These are phyloP conservation scores for Cymbopogon citratus DNA, from an alignment of 176 grass and related monocot species.

Conservation along the genomic window DNA sequence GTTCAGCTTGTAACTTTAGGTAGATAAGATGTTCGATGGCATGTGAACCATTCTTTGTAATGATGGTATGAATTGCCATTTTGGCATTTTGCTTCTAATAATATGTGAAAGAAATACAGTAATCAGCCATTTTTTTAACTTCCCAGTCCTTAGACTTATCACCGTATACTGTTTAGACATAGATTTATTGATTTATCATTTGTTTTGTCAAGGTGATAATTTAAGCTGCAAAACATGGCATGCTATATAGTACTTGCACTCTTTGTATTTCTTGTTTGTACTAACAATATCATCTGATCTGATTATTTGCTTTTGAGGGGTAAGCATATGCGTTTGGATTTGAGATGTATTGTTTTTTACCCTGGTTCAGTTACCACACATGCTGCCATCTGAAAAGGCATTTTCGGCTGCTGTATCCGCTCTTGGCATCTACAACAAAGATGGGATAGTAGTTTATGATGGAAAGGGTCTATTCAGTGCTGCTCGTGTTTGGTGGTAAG, in stretches of 20 bases:
- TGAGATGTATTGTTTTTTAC: not conserved
- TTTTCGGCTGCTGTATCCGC: slow-evolving; percentile 93
- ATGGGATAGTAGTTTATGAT: slow-evolving; percentile 95
- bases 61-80: not conserved
- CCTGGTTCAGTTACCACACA: slow-evolving; percentile 80
- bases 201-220: not conserved
- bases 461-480: slow-evolving; percentile 97
- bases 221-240: not conserved
- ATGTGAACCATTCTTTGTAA: not conserved
- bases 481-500: slow-evolving; percentile 97
- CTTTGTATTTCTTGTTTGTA: not conserved
- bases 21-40: not conserved
- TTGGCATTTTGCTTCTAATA: not conserved
- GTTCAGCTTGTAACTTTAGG: not conserved
- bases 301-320: not conserved
- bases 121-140: not conserved
- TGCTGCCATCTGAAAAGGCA: slow-evolving; percentile 95
- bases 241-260: not conserved
- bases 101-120: not conserved
- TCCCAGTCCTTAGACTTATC: not conserved
- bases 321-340: not conserved
- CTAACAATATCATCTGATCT: not conserved
- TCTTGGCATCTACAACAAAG: slow-evolving; percentile 88
- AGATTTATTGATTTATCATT: not conserved
- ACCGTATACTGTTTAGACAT: not conserved